Conservation (phyloP, 2,329 filamentous ascomycete species). For the Periconia macrospinosa region DNA sequence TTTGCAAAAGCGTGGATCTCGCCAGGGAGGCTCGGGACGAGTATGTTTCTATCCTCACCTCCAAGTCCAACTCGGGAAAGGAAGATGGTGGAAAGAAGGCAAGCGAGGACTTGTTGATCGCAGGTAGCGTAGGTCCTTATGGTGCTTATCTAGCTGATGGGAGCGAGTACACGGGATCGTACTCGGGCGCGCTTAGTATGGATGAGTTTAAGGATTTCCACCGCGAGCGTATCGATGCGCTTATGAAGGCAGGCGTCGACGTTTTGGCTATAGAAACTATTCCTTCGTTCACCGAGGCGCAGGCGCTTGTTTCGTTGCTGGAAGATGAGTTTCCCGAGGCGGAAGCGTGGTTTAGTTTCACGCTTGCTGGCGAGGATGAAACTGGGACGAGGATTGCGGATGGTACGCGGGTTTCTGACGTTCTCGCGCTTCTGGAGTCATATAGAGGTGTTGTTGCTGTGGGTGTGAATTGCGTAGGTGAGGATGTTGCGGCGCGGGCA, state of each 20-base stretch:
- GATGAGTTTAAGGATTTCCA: slow-evolving; percentile 45
- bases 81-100: slow-evolving; percentile 1
- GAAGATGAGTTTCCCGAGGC: slow-evolving; percentile 38
- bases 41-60: slow-evolving; percentile 15
- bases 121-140: slow-evolving; percentile 52
- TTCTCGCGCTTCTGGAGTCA: slow-evolving; percentile 34
- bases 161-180: slow-evolving; percentile 51
- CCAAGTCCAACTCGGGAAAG: no score
- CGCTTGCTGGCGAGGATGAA: slow-evolving; percentile 21
- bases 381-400: slow-evolving; percentile 41
- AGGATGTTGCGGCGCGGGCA: slow-evolving; percentile 36
- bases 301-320: slow-evolving; percentile 45
- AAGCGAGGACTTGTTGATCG: slow-evolving; percentile 35
- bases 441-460: slow-evolving; percentile 43
- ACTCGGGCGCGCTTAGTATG: slow-evolving; percentile 21
- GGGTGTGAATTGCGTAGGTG: slow-evolving; percentile 50
- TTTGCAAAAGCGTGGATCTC: slow-evolving; percentile 46
- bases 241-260: slow-evolving; percentile 47
- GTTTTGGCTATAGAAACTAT: slow-evolving; percentile 52
- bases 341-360: slow-evolving; percentile 48
- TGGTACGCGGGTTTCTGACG: slow-evolving; percentile 41
- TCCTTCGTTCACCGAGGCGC: slow-evolving; percentile 44
- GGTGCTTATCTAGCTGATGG: slow-evolving; percentile 52
- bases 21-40: slow-evolving; percentile 44
- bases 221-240: slow-evolving; percentile 44